These are phyloP conservation scores for Rubus parviflorus DNA, from an alignment of 306 rosid species.

Conservation along the genomic window DNA sequence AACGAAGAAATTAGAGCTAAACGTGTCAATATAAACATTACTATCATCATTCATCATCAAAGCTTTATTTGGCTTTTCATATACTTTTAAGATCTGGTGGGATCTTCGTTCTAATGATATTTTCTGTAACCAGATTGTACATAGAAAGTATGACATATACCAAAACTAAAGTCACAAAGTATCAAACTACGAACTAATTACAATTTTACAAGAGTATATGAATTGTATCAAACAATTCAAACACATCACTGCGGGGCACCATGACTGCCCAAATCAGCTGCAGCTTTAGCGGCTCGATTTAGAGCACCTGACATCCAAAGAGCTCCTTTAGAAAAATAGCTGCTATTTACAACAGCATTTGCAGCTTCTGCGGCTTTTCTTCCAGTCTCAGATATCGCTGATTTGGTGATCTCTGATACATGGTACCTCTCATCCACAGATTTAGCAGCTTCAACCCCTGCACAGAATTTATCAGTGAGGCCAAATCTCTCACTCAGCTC, in stretches of 20 bases:
- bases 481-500: constrained; percentile 76
- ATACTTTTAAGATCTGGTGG: too few relatives aligned
- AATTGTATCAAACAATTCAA: constrained; percentile 29
- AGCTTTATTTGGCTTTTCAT: background rate
- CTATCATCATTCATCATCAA: background rate
- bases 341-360: constrained; percentile 51
- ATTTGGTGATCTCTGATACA: constrained; percentile 62
- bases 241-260: constrained; percentile 40
- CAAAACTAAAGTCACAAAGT: background rate
- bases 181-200: background rate
- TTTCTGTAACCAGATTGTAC: background rate
- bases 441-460: constrained; percentile 57
- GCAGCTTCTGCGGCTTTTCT: constrained; percentile 78
- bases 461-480: constrained; percentile 60
- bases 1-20: too few relatives aligned
- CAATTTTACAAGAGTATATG: background rate
- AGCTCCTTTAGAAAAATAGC: constrained; percentile 87
- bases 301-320: constrained; percentile 77
- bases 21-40: too few relatives aligned
- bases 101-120: too few relatives aligned
- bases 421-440: constrained; percentile 68
- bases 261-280: constrained; percentile 69
- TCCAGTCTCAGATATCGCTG: constrained; percentile 72
- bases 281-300: constrained; percentile 56
- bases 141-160: background rate